phyloP scores from a whole-genome alignment of 2,329 filamentous ascomycete species.

The Pezicula carpinea region DNA sequence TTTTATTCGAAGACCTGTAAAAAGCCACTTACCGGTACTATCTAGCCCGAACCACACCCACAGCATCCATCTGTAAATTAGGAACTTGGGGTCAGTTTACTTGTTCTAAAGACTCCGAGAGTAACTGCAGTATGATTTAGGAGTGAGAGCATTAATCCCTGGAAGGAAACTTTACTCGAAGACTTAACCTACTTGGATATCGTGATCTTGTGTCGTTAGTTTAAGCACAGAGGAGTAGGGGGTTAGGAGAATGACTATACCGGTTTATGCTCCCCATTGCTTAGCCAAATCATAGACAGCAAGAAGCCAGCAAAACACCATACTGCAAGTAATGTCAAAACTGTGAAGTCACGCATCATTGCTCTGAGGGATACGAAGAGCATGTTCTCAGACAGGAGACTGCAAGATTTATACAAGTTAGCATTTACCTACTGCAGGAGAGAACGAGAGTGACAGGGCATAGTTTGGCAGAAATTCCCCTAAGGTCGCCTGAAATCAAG shows the following conservation, averaged over 20 bases:
- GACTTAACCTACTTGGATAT: constrained; percentile 53
- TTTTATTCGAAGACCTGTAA: too few relatives aligned
- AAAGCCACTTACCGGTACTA: constrained; percentile 30
- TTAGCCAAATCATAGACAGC: constrained; percentile 74
- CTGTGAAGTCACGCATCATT: constrained; percentile 83
- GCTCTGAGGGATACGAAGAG: constrained; percentile 75
- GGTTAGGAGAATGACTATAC: neutral
- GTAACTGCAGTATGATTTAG: too few relatives aligned
- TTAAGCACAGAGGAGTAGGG: neutral
- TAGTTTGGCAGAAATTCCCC: too few relatives aligned
- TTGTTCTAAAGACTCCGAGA: too few relatives aligned
- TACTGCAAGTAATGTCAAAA: constrained; percentile 67
- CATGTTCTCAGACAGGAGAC: constrained; percentile 75
- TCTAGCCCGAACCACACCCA: constrained; percentile 92
- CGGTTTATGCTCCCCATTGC: constrained; percentile 55
- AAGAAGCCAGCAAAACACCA: constrained; percentile 86
- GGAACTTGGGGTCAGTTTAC: too few relatives aligned
- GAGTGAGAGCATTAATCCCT: too few relatives aligned
- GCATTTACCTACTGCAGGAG: too few relatives aligned
- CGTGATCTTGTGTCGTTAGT: constrained; percentile 39
- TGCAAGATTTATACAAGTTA: too few relatives aligned
- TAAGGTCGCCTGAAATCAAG: too few relatives aligned
- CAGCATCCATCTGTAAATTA: constrained; percentile 63
- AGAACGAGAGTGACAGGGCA: too few relatives aligned
- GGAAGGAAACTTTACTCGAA: too few relatives aligned